These are phyloP conservation scores for Paramecium caudatum DNA, from an alignment of 73 alveolate genomes.

Conservation along the genomic window DNA sequence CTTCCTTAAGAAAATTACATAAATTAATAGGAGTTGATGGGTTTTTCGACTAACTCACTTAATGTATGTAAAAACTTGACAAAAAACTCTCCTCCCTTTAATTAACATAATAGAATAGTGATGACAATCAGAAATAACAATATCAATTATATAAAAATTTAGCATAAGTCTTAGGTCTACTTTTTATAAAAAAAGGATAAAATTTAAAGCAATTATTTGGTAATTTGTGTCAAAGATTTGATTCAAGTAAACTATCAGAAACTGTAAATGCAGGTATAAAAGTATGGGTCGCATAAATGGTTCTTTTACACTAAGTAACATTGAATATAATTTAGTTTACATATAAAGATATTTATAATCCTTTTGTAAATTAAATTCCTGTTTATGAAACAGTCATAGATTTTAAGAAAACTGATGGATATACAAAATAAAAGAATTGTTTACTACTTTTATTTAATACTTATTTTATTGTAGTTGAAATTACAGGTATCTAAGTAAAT, in stretches of 20 bases:
- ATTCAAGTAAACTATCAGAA: slow-evolving; percentile 6
- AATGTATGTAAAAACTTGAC: slow-evolving; percentile 43
- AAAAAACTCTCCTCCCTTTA: slow-evolving; percentile 14
- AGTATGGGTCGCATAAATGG: slow-evolving; percentile 57
- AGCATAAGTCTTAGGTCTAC: slow-evolving; percentile 6
- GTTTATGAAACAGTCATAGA: neutral
- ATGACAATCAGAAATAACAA: neutral
- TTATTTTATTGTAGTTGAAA: slow-evolving; percentile 2
- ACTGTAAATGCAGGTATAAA: slow-evolving; percentile 25
- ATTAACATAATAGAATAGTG: neutral
- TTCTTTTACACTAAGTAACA: neutral
- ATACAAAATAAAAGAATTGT: neutral
- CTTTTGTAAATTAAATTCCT: slow-evolving; percentile 30
- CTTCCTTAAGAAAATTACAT: neutral
- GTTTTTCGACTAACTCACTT: slow-evolving; percentile 33
- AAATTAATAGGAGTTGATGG: neutral
- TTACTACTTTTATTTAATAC: slow-evolving; percentile 4
- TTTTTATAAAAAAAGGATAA: neutral
- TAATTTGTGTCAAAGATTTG: slow-evolving; percentile 54
- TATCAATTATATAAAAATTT: neutral
- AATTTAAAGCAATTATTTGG: slow-evolving; percentile 32
- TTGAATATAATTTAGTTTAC: neutral
- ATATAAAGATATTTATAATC: neutral
- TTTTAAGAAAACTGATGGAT: neutral
- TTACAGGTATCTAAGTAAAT: neutral